A percentile compares a stretch with the other conserved stretches of the same genome.
Conservation (phyloP, 768 basidiomycete genomes). For the Lepiota venenata region DNA sequence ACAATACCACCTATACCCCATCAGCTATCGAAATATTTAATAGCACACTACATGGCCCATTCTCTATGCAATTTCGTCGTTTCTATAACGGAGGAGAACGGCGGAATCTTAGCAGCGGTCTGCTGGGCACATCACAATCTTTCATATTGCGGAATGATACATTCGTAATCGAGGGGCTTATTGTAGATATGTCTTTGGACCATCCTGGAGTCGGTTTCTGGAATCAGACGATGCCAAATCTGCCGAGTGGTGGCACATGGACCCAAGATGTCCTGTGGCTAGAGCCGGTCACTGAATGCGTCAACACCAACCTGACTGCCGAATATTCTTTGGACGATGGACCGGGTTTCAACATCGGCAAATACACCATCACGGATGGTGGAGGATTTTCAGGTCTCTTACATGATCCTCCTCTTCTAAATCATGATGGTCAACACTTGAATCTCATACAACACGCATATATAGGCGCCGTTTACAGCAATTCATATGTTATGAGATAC, state of each 20-base stretch:
- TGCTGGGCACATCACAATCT: neutral
- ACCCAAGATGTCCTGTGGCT: constrained; percentile 5
- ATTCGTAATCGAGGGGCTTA: neutral
- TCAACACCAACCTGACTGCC: neutral
- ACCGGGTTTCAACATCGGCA: neutral
- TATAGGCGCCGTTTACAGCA: constrained; percentile 18
- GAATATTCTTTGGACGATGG: neutral
- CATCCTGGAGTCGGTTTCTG: constrained; percentile 6
- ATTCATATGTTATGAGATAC: constrained; percentile 12
- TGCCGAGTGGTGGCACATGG: neutral
- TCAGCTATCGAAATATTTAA: neutral
- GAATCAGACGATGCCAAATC: neutral
- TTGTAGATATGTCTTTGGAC: neutral
- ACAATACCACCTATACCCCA: neutral
- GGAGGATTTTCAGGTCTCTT: neutral
- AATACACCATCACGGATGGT: neutral
- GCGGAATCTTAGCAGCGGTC: neutral
- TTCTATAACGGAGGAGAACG: neutral
- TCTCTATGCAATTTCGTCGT: neutral
- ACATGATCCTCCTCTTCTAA: constrained; percentile 11
- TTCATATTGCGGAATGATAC: neutral
- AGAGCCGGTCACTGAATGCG: neutral
- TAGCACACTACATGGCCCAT: constrained; percentile 2
- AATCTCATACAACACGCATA: constrained; percentile 17
- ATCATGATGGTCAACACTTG: constrained; percentile 16